Conservation (phyloP, 2,329 filamentous ascomycete genomes). For the Dactylellina sp. region DNA sequence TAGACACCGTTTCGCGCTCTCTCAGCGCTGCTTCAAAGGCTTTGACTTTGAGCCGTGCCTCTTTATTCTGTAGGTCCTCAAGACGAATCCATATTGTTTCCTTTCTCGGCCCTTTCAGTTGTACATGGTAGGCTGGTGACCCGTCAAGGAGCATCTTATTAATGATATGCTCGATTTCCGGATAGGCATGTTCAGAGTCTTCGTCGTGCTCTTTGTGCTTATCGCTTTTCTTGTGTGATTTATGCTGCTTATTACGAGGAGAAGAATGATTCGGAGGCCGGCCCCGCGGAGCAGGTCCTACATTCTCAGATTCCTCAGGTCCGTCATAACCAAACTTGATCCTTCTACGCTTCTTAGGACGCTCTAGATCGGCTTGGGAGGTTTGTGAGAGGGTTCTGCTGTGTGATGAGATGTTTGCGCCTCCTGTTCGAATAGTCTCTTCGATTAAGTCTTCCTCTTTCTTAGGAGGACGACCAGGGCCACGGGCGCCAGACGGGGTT, state of each 20-base stretch:
- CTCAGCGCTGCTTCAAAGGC: slow-evolving; percentile 26
- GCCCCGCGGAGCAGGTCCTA: neutral
- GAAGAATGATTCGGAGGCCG: neutral
- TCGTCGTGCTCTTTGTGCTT: neutral
- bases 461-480: slow-evolving; percentile 47
- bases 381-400: slow-evolving; percentile 22
- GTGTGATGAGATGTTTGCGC: slow-evolving; percentile 35
- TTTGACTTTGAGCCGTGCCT: slow-evolving; percentile 27
- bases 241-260: slow-evolving; percentile 1
- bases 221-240: neutral
- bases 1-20: slow-evolving; percentile 22
- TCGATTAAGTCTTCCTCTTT: slow-evolving; percentile 38
- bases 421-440: slow-evolving; percentile 32
- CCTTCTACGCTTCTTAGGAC: slow-evolving; percentile 51
- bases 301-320: slow-evolving; percentile 24
- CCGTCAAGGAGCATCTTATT: slow-evolving; percentile 48
- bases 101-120: slow-evolving; percentile 1
- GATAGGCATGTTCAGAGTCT: neutral
- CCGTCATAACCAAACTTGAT: slow-evolving; percentile 25
- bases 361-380: slow-evolving; percentile 12
- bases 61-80: slow-evolving; percentile 30
- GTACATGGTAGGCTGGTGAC: slow-evolving; percentile 40
- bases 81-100: slow-evolving; percentile 40
- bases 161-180: slow-evolving; percentile 33
- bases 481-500: slow-evolving; percentile 40